Conservation (phyloP, 2,329 filamentous ascomycete genomes). For the Aspergillus vadensis region DNA sequence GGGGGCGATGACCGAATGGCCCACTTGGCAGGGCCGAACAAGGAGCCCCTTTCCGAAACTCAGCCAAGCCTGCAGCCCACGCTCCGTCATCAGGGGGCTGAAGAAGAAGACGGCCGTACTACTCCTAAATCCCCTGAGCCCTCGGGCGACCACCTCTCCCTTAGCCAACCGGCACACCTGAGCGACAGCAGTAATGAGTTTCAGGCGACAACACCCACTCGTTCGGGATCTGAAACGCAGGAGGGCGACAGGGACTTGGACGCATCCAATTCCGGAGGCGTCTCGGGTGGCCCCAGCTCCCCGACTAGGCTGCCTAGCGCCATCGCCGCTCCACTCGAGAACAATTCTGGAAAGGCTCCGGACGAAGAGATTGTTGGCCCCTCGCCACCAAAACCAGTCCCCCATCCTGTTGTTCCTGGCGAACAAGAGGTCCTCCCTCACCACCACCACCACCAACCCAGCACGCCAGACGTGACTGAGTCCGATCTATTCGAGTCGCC, state of each 20-base stretch:
- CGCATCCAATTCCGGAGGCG: constrained; percentile 24
- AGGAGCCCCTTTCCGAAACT: constrained; percentile 18
- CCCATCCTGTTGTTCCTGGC: constrained; percentile 19
- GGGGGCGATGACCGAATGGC: constrained; percentile 12
- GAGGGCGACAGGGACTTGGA: constrained; percentile 26
- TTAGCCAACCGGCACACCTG: not conserved
- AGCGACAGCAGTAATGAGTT: constrained; percentile 10
- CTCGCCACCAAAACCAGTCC: constrained; percentile 21
- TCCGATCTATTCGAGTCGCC: constrained; percentile 11
- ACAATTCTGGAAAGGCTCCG: constrained; percentile 26
- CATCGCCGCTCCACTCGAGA: constrained; percentile 32
- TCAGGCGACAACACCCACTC: constrained; percentile 20
- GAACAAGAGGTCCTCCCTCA: constrained; percentile 20
- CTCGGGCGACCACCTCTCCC: not conserved
- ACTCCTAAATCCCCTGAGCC: constrained; percentile 14
- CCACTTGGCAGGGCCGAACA: constrained; percentile 16
- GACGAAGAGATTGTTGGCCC: constrained; percentile 27
- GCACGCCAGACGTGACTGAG: constrained; percentile 12
- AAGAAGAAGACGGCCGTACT: not conserved
- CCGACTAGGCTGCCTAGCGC: constrained; percentile 27
- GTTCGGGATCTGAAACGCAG: constrained; percentile 30
- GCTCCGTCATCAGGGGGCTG: constrained; percentile 5
- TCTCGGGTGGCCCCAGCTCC: constrained; percentile 33
- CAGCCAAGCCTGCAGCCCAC: constrained; percentile 3
- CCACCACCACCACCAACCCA: constrained; percentile 13